phyloP scores from a whole-genome alignment of 108 stramenopile species.

The Discostella stelligeroides region DNA sequence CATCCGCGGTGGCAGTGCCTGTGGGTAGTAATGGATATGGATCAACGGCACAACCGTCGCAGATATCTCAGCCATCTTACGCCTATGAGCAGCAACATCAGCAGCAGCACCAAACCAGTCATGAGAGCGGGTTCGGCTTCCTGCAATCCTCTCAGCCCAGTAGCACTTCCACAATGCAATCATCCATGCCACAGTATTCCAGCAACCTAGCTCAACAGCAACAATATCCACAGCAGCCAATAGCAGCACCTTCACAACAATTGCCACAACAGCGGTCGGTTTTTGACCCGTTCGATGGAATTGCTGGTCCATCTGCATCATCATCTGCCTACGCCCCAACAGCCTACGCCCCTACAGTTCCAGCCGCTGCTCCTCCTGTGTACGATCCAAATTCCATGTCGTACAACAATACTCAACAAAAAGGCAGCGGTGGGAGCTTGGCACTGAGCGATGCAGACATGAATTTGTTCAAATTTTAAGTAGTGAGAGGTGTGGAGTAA shows the following conservation, averaged over 20 bases:
- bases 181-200: slow-evolving; percentile 6
- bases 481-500: background rate
- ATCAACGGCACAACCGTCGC: background rate
- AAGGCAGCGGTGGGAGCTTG: background rate
- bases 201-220: slow-evolving; percentile 10
- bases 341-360: background rate
- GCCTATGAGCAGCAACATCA: slow-evolving; percentile 9
- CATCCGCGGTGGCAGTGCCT: slow-evolving; percentile 1
- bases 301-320: slow-evolving; percentile 11
- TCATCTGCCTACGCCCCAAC: background rate
- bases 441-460: slow-evolving; percentile 43
- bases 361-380: background rate
- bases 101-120: slow-evolving; percentile 1
- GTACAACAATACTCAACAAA: slow-evolving; percentile 5
- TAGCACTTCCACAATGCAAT: background rate
- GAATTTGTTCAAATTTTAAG: slow-evolving; percentile 47
- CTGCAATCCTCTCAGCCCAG: slow-evolving; percentile 29
- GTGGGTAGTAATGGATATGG: slow-evolving; percentile 20
- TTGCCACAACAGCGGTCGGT: slow-evolving; percentile 1
- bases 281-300: slow-evolving; percentile 50
- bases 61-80: background rate
- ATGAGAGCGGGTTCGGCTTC: slow-evolving; percentile 36
- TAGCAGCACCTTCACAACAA: slow-evolving; percentile 9
- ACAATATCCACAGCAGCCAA: slow-evolving; percentile 13
- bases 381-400: slow-evolving; percentile 34